A percentile compares a stretch with the other conserved stretches of the same genome.
Evolutionary conservation across 208 protist species (phyloP).

Genomic region (Leishmania tropica): DNA sequence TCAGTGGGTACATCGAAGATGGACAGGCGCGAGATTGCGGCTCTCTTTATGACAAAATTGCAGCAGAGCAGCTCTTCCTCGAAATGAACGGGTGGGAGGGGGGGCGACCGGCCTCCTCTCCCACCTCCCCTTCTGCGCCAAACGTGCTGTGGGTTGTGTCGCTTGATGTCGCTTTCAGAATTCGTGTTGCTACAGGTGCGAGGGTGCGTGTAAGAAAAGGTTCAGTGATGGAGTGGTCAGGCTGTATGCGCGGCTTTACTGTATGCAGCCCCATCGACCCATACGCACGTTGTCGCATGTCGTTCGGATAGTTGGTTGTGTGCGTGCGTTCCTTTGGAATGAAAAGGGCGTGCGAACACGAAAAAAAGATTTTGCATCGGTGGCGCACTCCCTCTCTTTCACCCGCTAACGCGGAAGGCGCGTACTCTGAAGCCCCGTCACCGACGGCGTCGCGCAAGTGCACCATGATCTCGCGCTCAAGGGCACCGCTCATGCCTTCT

Average conservation of each 20-base stretch:
- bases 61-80: slow-evolving; percentile 3
- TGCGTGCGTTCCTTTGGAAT: neutral
- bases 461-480: neutral
- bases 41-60: slow-evolving; percentile 36
- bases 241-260: neutral
- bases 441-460: neutral
- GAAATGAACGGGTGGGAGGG: neutral
- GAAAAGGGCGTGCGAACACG: neutral
- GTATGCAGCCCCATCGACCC: neutral
- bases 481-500: neutral
- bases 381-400: neutral
- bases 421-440: neutral
- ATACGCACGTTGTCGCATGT: too few relatives aligned
- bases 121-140: neutral
- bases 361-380: neutral
- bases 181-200: neutral
- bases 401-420: neutral
- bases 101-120: too few relatives aligned
- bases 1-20: neutral
- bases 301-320: neutral
- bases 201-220: neutral
- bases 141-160: neutral
- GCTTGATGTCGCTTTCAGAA: neutral
- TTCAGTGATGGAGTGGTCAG: neutral
- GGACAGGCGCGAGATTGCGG: slow-evolving; percentile 22